Conservation (phyloP, 202 grass and related monocot species). For the Carex sylvatica region DNA sequence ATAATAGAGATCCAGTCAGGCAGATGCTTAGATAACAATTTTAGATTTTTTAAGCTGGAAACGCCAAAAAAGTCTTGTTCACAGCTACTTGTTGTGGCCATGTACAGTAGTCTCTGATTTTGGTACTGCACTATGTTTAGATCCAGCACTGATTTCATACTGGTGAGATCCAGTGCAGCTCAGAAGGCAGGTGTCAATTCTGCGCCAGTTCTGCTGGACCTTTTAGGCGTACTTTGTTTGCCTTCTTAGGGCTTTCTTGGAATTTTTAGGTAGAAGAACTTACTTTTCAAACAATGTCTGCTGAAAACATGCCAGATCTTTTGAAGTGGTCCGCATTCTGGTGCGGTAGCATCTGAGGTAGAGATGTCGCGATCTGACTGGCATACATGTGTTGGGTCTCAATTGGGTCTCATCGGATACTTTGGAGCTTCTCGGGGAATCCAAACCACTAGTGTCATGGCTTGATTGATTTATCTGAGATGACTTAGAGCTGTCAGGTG, state of each 20-base stretch:
- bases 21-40: too few relatives aligned
- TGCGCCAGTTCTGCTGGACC: neutral
- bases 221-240: neutral
- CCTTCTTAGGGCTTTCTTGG: neutral
- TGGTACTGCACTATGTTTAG: neutral
- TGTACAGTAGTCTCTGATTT: neutral
- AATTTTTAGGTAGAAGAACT: conserved; percentile 16
- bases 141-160: neutral
- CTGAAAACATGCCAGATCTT: conserved; percentile 33
- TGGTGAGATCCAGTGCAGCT: neutral
- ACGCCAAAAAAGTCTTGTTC: neutral
- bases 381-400: neutral
- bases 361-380: neutral
- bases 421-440: neutral
- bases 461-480: conserved; percentile 15
- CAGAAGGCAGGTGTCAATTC: neutral
- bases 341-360: neutral
- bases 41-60: too few relatives aligned
- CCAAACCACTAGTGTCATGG: neutral
- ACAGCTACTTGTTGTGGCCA: neutral
- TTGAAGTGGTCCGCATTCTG: too few relatives aligned
- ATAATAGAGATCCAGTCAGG: too few relatives aligned
- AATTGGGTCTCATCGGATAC: neutral
- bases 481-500: neutral
- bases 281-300: conserved; percentile 65